Conservation (phyloP, 1,284 basidiomycete species). For the Melanopsichium pennsylvanicum region DNA sequence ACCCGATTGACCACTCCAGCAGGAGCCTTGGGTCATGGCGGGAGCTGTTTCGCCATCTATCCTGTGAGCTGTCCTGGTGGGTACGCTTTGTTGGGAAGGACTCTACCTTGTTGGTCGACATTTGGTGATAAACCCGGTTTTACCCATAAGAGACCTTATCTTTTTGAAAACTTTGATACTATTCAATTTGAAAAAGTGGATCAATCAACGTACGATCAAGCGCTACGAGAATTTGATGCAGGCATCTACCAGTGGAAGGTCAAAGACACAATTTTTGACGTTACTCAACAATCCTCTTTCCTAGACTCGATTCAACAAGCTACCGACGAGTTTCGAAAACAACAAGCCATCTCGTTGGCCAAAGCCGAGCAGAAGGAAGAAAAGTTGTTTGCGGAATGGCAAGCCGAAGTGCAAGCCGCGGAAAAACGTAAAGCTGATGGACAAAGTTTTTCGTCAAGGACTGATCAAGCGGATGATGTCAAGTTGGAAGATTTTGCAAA, state of each 20-base stretch:
- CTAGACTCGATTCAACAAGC: constrained; percentile 69
- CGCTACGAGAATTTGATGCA: constrained; percentile 73
- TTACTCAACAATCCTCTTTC: constrained; percentile 70
- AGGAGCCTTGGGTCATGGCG: constrained; percentile 69
- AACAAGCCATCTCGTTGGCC: constrained; percentile 50
- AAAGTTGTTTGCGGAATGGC: constrained; percentile 66
- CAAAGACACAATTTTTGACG: constrained; percentile 69
- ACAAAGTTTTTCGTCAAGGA: not conserved
- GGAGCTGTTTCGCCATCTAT: constrained; percentile 72
- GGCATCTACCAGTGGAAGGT: constrained; percentile 73
- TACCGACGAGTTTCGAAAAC: constrained; percentile 68
- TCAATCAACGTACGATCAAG: constrained; percentile 62
- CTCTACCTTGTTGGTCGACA: constrained; percentile 72
- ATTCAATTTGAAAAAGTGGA: constrained; percentile 65
- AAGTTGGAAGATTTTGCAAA: constrained; percentile 8
- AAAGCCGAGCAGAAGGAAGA: constrained; percentile 57
- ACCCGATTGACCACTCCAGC: constrained; percentile 69
- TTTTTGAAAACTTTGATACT: constrained; percentile 75
- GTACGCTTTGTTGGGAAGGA: constrained; percentile 72
- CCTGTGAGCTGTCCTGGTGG: constrained; percentile 75
- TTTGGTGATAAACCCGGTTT: constrained; percentile 72
- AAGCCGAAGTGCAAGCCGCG: constrained; percentile 6
- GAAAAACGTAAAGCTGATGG: constrained; percentile 8
- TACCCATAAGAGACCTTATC: constrained; percentile 70
- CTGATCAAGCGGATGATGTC: not conserved